A percentile compares a stretch with the other conserved stretches of the same genome.
Conservation (phyloP, 2,329 filamentous ascomycete species). For the Ophiostoma sp. region DNA sequence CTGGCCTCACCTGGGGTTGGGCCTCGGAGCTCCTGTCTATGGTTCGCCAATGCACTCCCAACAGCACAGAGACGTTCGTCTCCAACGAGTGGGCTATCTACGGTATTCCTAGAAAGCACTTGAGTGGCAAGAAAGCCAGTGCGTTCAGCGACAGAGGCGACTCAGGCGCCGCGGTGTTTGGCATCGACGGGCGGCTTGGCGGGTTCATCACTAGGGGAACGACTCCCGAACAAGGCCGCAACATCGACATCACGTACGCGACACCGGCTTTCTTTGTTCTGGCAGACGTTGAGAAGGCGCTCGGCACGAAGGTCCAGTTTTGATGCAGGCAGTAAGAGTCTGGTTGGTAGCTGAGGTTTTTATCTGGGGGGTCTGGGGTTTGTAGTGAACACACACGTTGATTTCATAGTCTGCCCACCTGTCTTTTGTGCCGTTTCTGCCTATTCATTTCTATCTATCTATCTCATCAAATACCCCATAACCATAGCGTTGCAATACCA, state of each 20-base stretch:
- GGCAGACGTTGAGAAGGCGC: background rate
- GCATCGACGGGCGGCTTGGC: background rate
- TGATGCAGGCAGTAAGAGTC: background rate
- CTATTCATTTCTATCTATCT: too few species aligned
- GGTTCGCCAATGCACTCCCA: background rate
- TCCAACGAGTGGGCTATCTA: background rate
- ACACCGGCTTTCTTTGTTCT: background rate
- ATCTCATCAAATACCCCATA: too few species aligned
- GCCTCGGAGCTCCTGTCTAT: background rate
- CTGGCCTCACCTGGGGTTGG: background rate
- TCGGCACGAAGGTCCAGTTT: background rate
- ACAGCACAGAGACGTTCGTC: background rate
- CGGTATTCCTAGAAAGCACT: background rate
- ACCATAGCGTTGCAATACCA: too few species aligned
- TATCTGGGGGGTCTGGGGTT: background rate
- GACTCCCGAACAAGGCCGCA: background rate
- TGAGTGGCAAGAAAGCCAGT: background rate
- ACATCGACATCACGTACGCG: background rate
- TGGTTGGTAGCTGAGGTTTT: background rate
- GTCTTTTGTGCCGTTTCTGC: too few species aligned
- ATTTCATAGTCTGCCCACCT: too few species aligned
- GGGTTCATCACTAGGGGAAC: background rate
- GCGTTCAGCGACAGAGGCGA: background rate
- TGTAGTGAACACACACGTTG: too few species aligned
- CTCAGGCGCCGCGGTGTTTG: background rate